Evolutionary conservation across 164 flowering plant species (phyloP), one percentile per base, ranked within the genome.

Genomic region (Taxillus chinensis): DNA sequence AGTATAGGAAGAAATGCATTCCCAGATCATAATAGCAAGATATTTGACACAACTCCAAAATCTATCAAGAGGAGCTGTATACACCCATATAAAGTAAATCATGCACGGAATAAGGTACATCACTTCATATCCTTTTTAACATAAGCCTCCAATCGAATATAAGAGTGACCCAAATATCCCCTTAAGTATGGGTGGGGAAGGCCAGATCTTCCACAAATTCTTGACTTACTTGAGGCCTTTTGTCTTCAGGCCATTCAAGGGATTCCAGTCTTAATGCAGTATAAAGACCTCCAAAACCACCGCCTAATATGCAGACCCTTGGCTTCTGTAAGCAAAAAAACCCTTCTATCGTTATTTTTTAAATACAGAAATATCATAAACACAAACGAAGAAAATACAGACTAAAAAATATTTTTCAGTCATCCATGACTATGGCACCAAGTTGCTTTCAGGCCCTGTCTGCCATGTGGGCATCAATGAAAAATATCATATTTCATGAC

Each of bases 281-380:
- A 64, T 93, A 93, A 51, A 90, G 73, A 45, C 99, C 99, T 68
- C 99, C 99, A 80, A 93, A 93, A 55, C 99, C 97, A 74, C 97
- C 99, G 68, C 97, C 99, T 55, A 93, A 68, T 53, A 93, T 93
- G 76, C 97, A 90, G 40, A 93, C 81, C 66, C 95, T 86, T 45
- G 99, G 96, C 70, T 59, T 87, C 99, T 93, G 95, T 49, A 70
- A 72, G 57, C 39, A 54, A 27, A 54, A 17, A 17, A 27, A 2
- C n/a, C 11, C 8, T 54, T 27, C 12, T 54, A 5, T 27, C 8
- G 5, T 37, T 7, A 27, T 3, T 8, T 8, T 48, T 8, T 48
- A 11, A 7, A 48, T 7, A 7, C 51, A 7, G 11, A 5, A 38
- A 42, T 27, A 42, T 39, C 8, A n/a, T n/a, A 15, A 42, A 57